Evolutionary conservation across 371 early-diverging fungal species (phyloP), one percentile per base, ranked within the genome.

Genomic region (Mycotypha africana): DNA sequence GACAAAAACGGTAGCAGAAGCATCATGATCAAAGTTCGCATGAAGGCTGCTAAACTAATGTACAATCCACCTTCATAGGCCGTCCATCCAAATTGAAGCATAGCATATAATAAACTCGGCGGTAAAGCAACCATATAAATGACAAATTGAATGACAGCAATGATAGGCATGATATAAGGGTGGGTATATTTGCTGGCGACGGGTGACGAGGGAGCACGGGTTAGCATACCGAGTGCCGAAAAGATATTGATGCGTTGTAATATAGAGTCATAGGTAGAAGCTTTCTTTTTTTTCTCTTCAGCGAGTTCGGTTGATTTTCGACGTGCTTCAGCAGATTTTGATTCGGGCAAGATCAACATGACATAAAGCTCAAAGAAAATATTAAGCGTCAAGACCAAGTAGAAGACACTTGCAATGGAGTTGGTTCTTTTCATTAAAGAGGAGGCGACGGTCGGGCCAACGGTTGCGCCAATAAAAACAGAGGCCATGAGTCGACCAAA

Each of bases 301-400:
- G 33, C 38, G 22, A 43, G 21, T 20, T 5, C n/a, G n/a, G 4
- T 4, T 14, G 39, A 3, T 1, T 32, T 26, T 31, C 46, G 30
- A 8, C 36, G 16, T 4, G 41, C 42, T 8, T 42, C 32, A 8
- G 30, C 22, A n/a, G 39, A 34, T 20, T 57, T 38, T 30, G 81
- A 78, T 46, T 81, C 81, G 1, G 81, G 78, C 21, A 80, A 20
- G 21, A 67, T 0, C 15, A 58, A 53, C 15, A 59, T 26, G 2
- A 44, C 34, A 33, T 68, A 65, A 1, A 71, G 6, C 7, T 58
- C 38, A 22, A 60, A 56, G 0, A 63, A 1, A 11, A 55, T 7
- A 22, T 49, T 43, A 24, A 42, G 23, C 0, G 33, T 32, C 12
- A 76, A 20, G 3, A 62, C 61, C 34, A 70, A 38, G 21, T 62